Base-by-base conservation (phyloP, 1,284 basidiomycete species). In the Somion occarium region DNA sequence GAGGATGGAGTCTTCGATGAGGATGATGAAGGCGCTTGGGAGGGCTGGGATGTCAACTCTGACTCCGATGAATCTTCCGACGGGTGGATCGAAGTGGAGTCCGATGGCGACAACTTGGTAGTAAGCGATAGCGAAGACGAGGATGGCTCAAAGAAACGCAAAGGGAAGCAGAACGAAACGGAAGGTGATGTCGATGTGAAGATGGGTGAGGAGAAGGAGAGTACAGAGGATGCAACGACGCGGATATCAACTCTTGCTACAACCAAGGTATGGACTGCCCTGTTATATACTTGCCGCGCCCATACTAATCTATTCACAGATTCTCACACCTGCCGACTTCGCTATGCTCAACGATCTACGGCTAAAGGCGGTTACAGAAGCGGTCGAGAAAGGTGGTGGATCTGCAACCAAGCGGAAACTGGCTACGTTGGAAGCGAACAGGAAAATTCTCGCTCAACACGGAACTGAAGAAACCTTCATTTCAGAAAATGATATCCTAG, bases 281-380 rank as follows among this genome's bases (percentile, higher is more conserved):
- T 27, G 9, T 9, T 49, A 18, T 30, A 26, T 23, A 22, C 23
- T n/a, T 7, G 38, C 7, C 34, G 23, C 38, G 37, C 15, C 49
- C 52, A 38, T 41, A 39, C 37, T 34, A 26, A 61, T 49, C 12
- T 15, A 20, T 38, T 12, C 45, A 9, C 53, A 95, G 92, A 99
- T 99, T 63, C 82, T 99, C 30, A 99, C 97, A 0, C 97, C 97
- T 0, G 95, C 95, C 24, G 96, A 99, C 70, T 99, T 98, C 68
- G 91, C 91, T 0, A 74, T 98, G 47, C 79, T 99, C 51, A 92
- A 93, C 61, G 92, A 98, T 61, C 82, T 99, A 7, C 87, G 89
- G 5, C 79, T 93, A 52, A 80, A 91, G 70, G 90, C 88, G 0
- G 91, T 91, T n/a, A 73, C 77, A 19, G 78, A 83, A 51, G 83